Evolutionary conservation across 202 grass and related monocot genomes (phyloP).

Genomic region (Zoysia matrella): DNA sequence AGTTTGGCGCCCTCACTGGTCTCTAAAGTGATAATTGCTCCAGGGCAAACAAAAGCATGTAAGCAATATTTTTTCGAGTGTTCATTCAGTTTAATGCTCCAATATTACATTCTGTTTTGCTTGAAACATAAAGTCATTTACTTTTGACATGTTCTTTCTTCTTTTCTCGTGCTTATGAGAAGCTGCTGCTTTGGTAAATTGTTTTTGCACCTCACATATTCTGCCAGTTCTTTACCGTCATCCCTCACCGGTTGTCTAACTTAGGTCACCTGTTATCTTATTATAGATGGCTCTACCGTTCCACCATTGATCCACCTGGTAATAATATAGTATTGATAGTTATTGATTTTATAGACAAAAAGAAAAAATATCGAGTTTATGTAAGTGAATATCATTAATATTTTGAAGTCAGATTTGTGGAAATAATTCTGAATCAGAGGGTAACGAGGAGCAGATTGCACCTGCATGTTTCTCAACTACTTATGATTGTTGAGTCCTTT

Average conservation of each 20-base stretch:
- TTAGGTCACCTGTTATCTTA: neutral
- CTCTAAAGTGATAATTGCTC: slow-evolving; percentile 81
- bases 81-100: slow-evolving; percentile 13
- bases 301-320: neutral
- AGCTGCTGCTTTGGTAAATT: slow-evolving; percentile 6
- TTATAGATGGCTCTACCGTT: neutral
- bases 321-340: neutral
- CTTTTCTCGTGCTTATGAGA: slow-evolving; percentile 10
- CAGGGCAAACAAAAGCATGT: slow-evolving; percentile 84
- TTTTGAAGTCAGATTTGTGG: slow-evolving; percentile 19
- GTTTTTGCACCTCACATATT: neutral
- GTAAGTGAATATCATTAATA: neutral
- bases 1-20: slow-evolving; percentile 59
- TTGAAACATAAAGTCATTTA: no score
- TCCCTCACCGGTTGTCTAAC: neutral
- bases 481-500: slow-evolving; percentile 8
- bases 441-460: neutral
- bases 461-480: neutral
- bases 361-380: neutral
- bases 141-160: no score
- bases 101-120: neutral
- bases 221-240: neutral
- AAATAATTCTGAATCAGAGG: neutral
- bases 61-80: slow-evolving; percentile 46
- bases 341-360: slow-evolving; percentile 1